Evolutionary conservation across 129 eudicot species (phyloP), one percentile per base, ranked within the genome.

Genomic region (Flaveria robusta): DNA sequence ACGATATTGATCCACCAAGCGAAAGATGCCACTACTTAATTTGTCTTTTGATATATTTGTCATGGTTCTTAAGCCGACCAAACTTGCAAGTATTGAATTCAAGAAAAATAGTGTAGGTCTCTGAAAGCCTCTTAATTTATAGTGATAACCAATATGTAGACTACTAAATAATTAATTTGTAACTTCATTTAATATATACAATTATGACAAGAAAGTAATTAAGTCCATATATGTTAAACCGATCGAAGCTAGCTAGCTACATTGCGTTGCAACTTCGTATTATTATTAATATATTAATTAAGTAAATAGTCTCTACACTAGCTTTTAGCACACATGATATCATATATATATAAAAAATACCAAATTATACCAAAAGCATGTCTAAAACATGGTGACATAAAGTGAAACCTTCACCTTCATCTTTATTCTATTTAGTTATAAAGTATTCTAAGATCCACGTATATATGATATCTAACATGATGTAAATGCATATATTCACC

Each of bases 361-460:
- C 37, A 31, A 31, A 31, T 31, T n/a, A 29, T 64, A 52, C 67
- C 63, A 66, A 76, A 77, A 77, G 75, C 81, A 68, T 24, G 75
- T 42, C 56, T 59, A 55, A 68, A 13, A 24, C 75, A 41, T 60
- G 18, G 75, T 67, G 59, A 68, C 68, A 77, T 68, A 77, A 54
- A 77, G 75, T 68, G 75, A 77, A 77, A 68, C 68, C 46, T 68
- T 77, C 81, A 59, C 68, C 68, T 54, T 3, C 47, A 77, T 68
- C 81, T 77, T 77, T 77, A 77, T 77, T 77, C 81, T 77, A 68
- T 66, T n/a, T 67, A 43, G 75, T 77, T 68, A 74, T 77, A 68
- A 68, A 68, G 46, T 45, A 42, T 51, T 20, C 56, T 49, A 59
- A 74, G 29, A 47, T 76, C 54, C 68, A 22, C 68, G n/a, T 10